These are phyloP conservation scores for Lyophyllum atratum DNA, from an alignment of 768 basidiomycete genomes.

Conservation along the genomic window DNA sequence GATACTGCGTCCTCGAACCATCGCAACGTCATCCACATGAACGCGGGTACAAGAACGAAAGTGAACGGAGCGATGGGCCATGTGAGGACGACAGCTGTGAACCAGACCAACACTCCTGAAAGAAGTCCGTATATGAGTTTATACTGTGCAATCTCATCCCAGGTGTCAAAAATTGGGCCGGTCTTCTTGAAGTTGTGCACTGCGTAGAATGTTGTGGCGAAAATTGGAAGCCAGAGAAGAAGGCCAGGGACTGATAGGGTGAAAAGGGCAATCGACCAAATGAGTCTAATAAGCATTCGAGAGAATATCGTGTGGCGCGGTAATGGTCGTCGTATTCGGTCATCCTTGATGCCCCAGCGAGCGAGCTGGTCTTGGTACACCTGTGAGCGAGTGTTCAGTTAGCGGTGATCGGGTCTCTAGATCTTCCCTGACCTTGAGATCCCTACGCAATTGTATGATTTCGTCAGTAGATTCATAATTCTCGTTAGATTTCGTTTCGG, in stretches of 20 bases:
- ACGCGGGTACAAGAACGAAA: slow-evolving; percentile 57
- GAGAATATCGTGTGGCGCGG: slow-evolving; percentile 53
- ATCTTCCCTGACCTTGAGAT: slow-evolving; percentile 57
- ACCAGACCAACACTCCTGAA: slow-evolving; percentile 73
- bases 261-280: slow-evolving; percentile 65
- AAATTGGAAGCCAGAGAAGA: slow-evolving; percentile 81
- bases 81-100: slow-evolving; percentile 52
- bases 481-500: slow-evolving; percentile 19
- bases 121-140: slow-evolving; percentile 83
- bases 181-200: slow-evolving; percentile 79
- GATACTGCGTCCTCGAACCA: slow-evolving; percentile 88
- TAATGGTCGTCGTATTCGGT: slow-evolving; percentile 74
- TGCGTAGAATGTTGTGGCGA: slow-evolving; percentile 66
- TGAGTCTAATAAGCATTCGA: slow-evolving; percentile 65
- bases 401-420: not conserved
- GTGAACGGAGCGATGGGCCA: slow-evolving; percentile 64
- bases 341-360: slow-evolving; percentile 77
- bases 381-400: slow-evolving; percentile 34
- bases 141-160: slow-evolving; percentile 89
- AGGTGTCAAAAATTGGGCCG: slow-evolving; percentile 83
- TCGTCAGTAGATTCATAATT: slow-evolving; percentile 25
- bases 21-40: slow-evolving; percentile 90
- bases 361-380: slow-evolving; percentile 74
- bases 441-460: slow-evolving; percentile 40
- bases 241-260: slow-evolving; percentile 74